Evolutionary conservation across 441 rosid species (phyloP).

Genomic region (Manihot esculenta): DNA sequence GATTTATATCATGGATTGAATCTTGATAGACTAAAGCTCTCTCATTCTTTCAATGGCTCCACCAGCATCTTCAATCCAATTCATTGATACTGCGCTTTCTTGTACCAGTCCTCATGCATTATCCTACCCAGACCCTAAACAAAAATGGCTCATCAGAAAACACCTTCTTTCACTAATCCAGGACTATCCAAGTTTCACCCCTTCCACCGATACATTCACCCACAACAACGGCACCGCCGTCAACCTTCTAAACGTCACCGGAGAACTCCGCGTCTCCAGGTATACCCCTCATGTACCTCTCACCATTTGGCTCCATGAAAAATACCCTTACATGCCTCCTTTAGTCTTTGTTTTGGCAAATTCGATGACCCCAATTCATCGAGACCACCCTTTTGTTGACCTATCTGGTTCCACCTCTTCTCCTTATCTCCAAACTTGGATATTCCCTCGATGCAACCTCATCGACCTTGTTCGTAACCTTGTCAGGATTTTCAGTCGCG

Average conservation of each 20-base stretch:
- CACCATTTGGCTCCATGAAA: slow-evolving; percentile 60
- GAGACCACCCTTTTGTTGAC: slow-evolving; percentile 52
- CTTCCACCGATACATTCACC: slow-evolving; percentile 38
- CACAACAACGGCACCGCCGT: slow-evolving; percentile 55
- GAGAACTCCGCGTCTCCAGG: slow-evolving; percentile 34
- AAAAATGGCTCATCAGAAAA: slow-evolving; percentile 51
- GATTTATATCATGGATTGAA: background rate
- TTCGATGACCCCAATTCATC: slow-evolving; percentile 28
- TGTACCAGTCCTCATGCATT: slow-evolving; percentile 36
- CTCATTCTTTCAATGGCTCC: slow-evolving; percentile 34
- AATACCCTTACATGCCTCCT: slow-evolving; percentile 53
- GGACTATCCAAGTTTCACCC: slow-evolving; percentile 39
- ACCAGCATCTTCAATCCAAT: slow-evolving; percentile 31
- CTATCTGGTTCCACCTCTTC: slow-evolving; percentile 38
- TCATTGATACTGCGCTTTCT: slow-evolving; percentile 57
- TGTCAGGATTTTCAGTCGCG: slow-evolving; percentile 37
- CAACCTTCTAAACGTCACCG: slow-evolving; percentile 43
- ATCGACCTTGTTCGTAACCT: slow-evolving; percentile 44
- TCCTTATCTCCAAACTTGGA: slow-evolving; percentile 51
- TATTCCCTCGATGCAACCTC: slow-evolving; percentile 42
- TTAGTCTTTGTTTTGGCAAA: slow-evolving; percentile 36
- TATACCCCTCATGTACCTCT: slow-evolving; percentile 36
- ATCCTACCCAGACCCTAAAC: slow-evolving; percentile 53
- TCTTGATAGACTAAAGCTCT: background rate
- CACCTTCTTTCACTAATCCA: slow-evolving; percentile 49